Percentiles rank a stretch among this genome's conserved stretches.
Evolutionary conservation across 768 basidiomycete genomes (phyloP).

Genomic region (Podaxis sp.): DNA sequence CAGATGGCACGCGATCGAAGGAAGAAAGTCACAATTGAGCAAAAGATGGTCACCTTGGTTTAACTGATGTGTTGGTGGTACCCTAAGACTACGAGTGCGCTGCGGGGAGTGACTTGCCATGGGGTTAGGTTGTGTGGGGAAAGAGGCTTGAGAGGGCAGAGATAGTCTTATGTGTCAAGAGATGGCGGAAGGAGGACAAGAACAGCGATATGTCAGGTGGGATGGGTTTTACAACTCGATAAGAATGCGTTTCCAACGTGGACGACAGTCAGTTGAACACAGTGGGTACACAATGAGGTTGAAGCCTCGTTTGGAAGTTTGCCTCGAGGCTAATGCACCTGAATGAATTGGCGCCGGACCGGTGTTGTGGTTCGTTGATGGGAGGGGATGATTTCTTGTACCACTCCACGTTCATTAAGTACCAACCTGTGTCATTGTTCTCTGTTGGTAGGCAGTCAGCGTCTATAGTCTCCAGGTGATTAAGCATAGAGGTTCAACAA

Average conservation of each 20-base stretch:
- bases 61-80: slow-evolving; percentile 39
- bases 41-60: slow-evolving; percentile 46
- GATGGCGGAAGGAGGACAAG: slow-evolving; percentile 5
- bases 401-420: neutral
- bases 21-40: slow-evolving; percentile 12
- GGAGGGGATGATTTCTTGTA: neutral
- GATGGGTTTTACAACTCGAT: slow-evolving; percentile 9
- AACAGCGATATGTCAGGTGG: slow-evolving; percentile 1
- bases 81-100: slow-evolving; percentile 48
- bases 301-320: slow-evolving; percentile 20
- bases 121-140: slow-evolving; percentile 12
- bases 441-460: slow-evolving; percentile 1
- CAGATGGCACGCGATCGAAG: slow-evolving; percentile 20
- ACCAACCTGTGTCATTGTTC: slow-evolving; percentile 4
- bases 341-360: slow-evolving; percentile 14
- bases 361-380: slow-evolving; percentile 14
- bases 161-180: neutral
- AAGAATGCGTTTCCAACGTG: slow-evolving; percentile 17
- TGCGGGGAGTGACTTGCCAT: slow-evolving; percentile 66
- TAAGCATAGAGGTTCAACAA: neutral
- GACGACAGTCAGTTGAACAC: slow-evolving; percentile 7
- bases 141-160: neutral
- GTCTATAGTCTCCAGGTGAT: neutral
- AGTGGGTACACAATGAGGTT: slow-evolving; percentile 16
- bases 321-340: slow-evolving; percentile 32